Evolutionary conservation across 169 alveolate species (phyloP).

Genomic region (Cryptosporidium andersoni): DNA sequence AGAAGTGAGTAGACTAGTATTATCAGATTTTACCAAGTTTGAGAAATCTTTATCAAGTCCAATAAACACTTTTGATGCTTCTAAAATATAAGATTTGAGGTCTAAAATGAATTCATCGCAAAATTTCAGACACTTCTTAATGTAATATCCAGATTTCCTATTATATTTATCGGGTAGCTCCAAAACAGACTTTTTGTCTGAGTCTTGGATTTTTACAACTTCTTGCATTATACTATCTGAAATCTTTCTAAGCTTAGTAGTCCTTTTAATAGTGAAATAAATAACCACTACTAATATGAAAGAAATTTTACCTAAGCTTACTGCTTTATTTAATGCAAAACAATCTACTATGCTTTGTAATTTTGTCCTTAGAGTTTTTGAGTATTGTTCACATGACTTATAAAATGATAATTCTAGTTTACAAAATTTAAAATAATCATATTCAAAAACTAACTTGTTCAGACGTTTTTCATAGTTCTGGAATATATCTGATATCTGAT

Average conservation of each 20-base stretch:
- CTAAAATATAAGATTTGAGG: slow-evolving; percentile 1
- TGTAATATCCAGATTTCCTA: neutral
- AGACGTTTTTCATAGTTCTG: too few species aligned
- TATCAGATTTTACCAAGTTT: neutral
- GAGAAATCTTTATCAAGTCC: neutral
- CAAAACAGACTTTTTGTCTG: neutral
- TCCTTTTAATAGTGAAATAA: slow-evolving; percentile 22
- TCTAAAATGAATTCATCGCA: slow-evolving; percentile 30
- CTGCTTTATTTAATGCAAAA: neutral
- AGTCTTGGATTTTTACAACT: neutral
- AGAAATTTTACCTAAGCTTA: neutral
- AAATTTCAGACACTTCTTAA: slow-evolving; percentile 6
- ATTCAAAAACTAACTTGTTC: too few species aligned
- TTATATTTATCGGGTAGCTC: neutral
- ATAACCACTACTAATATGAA: slow-evolving; percentile 15
- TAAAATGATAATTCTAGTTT: too few species aligned
- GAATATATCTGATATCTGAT: too few species aligned
- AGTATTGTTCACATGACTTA: neutral
- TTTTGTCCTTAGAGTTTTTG: slow-evolving; percentile 4
- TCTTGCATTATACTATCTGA: neutral
- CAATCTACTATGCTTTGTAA: slow-evolving; percentile 10
- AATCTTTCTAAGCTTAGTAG: slow-evolving; percentile 3
- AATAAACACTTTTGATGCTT: slow-evolving; percentile 17
- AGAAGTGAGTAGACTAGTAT: too few species aligned
- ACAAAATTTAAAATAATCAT: too few species aligned